A percentile compares a stretch with the other conserved stretches of the same genome.
These are phyloP conservation scores for Chaetothyriales sp. DNA, from an alignment of 2,329 filamentous ascomycete species.

Conservation along the genomic window DNA sequence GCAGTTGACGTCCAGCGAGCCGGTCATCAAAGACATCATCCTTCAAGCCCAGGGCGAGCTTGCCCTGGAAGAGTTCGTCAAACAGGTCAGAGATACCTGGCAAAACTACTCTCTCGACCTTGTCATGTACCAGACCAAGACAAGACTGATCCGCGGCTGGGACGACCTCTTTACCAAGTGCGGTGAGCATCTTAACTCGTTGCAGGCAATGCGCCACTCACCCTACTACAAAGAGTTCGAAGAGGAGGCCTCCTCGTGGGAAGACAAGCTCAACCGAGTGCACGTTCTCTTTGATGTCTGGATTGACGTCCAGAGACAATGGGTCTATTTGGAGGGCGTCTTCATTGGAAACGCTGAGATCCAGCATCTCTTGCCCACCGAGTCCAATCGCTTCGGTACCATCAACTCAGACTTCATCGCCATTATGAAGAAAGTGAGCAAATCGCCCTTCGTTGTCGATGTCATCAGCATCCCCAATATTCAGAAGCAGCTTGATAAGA, in stretches of 20 bases:
- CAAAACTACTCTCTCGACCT: conserved; percentile 88
- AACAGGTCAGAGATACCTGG: conserved; percentile 93
- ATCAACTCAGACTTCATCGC: conserved; percentile 98
- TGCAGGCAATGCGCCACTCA: conserved; percentile 97
- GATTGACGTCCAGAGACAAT: conserved; percentile 99
- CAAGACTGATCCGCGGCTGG: conserved; percentile 91
- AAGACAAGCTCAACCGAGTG: conserved; percentile 93
- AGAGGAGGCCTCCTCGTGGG: conserved; percentile 90
- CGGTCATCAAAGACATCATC: conserved; percentile 82
- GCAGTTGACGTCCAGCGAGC: conserved; percentile 74
- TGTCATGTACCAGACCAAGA: conserved; percentile 96
- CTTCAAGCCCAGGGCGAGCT: conserved; percentile 94
- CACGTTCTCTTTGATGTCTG: conserved; percentile 98
- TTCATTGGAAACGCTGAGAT: conserved; percentile 98
- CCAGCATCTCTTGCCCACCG: conserved; percentile 90
- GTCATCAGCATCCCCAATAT: conserved; percentile 91
- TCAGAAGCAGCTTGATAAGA: conserved; percentile 85
- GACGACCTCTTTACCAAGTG: conserved; percentile 97
- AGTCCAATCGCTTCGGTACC: conserved; percentile 94
- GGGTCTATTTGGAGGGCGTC: conserved; percentile 97
- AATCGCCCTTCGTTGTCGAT: conserved; percentile 87
- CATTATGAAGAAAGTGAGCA: conserved; percentile 99
- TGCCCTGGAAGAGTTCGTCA: conserved; percentile 93
- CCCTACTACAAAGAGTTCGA: conserved; percentile 99
- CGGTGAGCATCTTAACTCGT: conserved; percentile 90